Evolutionary conservation across 495 filamentous ascomycete species (phyloP), one percentile per base, ranked within the genome.

Genomic region (Aspergillus bridgeri): DNA sequence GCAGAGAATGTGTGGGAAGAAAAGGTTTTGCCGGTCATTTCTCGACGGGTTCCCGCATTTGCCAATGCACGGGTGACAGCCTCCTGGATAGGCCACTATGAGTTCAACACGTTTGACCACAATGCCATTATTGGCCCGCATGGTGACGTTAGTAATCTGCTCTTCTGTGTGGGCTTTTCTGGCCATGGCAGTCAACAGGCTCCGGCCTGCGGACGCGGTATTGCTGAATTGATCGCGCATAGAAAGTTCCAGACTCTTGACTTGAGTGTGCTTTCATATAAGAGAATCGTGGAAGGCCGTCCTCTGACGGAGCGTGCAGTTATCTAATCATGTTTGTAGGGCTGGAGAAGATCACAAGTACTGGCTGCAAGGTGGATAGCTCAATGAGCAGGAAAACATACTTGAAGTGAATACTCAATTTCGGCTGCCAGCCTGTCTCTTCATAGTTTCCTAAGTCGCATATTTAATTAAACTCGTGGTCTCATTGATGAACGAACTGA

Each of bases 71-170:
- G 53, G 7, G 53, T 56, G 7, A 56, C 53, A 5, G 23, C 48
- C 18, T 48, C 42, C 5, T 56, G 53, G 53, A 38, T 56, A n/a
- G 53, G 53, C 13, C 53, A 56, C 25, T 56, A 48, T 20, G 53
- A 56, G 53, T 54, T 54, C 42, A 54, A 54, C 38, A 54, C 52
- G 18, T 54, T 54, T 25, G 52, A 54, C 52, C 42, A 45, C 5
- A 54, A 54, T 18, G 52, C 52, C 3, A 19, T 54, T 27, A 42
- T 54, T 18, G 52, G 52, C 11, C 19, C 52, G 6, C 52, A 54
- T 25, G n/a, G 20, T 21, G 3, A n/a, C 5, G 9, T 54, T 15
- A 17, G 42, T 42, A 54, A 54, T 25, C 22, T 54, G 5, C 19
- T 54, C 9, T 54, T 44, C 52, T 54, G 52, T 54, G 52, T 45